A percentile compares a stretch with the other conserved stretches of the same genome.
Conservation (phyloP, 805 yeast species). For the Kurtzmaniella cleridarum region DNA sequence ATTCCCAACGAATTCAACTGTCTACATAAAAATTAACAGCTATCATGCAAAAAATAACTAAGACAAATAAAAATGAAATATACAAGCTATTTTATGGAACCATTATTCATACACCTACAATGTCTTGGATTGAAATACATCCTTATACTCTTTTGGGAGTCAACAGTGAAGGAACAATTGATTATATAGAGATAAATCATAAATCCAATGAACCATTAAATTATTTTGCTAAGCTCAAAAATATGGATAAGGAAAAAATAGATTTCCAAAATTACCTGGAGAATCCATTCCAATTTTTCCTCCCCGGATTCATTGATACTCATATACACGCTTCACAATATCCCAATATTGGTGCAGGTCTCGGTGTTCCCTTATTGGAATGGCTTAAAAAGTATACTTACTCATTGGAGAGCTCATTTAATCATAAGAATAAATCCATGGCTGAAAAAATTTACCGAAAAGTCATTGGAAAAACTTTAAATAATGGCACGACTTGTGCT, state of each 20-base stretch:
- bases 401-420: constrained; percentile 73
- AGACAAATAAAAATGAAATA: neutral
- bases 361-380: constrained; percentile 76
- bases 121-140: constrained; percentile 53
- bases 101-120: constrained; percentile 62
- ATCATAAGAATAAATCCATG: constrained; percentile 35
- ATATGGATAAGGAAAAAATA: neutral
- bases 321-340: constrained; percentile 43
- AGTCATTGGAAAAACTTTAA: constrained; percentile 65
- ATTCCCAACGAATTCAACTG: too few species aligned
- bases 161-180: constrained; percentile 49
- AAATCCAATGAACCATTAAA: neutral
- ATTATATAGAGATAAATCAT: constrained; percentile 20
- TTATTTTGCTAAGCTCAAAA: constrained; percentile 2
- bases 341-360: constrained; percentile 58
- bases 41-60: too few species aligned
- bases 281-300: constrained; percentile 50
- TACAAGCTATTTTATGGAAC: constrained; percentile 61
- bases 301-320: constrained; percentile 46
- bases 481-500: constrained; percentile 86
- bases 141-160: constrained; percentile 61
- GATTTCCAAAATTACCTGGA: constrained; percentile 23
- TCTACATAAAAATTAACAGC: too few species aligned
- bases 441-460: constrained; percentile 62
- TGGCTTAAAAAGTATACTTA: constrained; percentile 89